A percentile compares a stretch with the other conserved stretches of the same genome.
These are phyloP conservation scores for Purpureocillium lavendulum DNA, from an alignment of 2,329 filamentous ascomycete species.

Conservation along the genomic window DNA sequence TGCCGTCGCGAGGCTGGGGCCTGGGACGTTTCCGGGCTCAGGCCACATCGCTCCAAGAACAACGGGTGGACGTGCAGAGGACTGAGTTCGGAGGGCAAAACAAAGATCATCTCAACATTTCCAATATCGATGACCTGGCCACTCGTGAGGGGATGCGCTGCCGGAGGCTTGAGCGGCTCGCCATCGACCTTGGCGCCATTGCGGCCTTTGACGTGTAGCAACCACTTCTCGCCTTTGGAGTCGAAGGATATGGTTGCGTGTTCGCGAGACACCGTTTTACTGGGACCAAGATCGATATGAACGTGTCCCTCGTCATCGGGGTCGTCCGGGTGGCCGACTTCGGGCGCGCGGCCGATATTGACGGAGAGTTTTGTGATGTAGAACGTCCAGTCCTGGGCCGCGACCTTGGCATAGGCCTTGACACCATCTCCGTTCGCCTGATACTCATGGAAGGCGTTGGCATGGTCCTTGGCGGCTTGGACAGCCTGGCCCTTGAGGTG, in stretches of 20 bases:
- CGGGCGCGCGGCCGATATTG: conserved; percentile 65
- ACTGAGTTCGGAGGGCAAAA: conserved; percentile 67
- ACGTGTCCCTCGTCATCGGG: conserved; percentile 44
- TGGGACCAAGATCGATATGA: conserved; percentile 83
- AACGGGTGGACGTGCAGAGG: conserved; percentile 59
- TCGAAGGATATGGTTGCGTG: conserved; percentile 72
- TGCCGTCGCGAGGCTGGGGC: conserved; percentile 23
- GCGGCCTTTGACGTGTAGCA: conserved; percentile 77
- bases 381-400: conserved; percentile 76
- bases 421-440: conserved; percentile 49
- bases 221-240: conserved; percentile 64
- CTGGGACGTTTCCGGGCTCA: conserved; percentile 26
- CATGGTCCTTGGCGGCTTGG: conserved; percentile 53
- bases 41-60: conserved; percentile 61
- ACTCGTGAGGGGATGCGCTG: conserved; percentile 61
- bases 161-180: conserved; percentile 56
- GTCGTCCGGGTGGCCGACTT: conserved; percentile 29
- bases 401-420: conserved; percentile 73
- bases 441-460: conserved; percentile 52
- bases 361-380: conserved; percentile 70
- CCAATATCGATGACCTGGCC: conserved; percentile 89
- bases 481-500: conserved; percentile 40
- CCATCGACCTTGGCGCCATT: conserved; percentile 87
- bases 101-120: conserved; percentile 97
- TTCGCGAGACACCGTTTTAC: conserved; percentile 70